Percentiles rank a stretch among this genome's conserved stretches.
Evolutionary conservation across 768 basidiomycete species (phyloP).

Genomic region (Amanita exitialis): DNA sequence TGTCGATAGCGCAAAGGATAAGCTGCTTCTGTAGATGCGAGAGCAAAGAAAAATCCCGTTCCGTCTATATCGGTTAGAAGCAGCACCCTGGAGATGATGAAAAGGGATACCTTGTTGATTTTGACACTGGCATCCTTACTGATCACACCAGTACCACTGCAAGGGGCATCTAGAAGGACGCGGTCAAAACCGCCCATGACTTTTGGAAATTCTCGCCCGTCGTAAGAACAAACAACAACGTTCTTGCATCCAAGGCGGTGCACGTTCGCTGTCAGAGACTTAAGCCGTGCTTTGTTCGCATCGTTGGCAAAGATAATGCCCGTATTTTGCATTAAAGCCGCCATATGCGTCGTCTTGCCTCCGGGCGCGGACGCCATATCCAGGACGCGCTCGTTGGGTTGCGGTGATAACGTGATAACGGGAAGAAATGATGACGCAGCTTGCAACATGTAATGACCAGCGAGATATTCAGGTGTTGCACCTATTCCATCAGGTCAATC

Average conservation of each 20-base stretch:
- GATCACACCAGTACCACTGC: slow-evolving; percentile 97
- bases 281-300: slow-evolving; percentile 87
- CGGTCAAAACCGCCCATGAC: slow-evolving; percentile 98
- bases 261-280: slow-evolving; percentile 93
- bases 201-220: slow-evolving; percentile 95
- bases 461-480: slow-evolving; percentile 97
- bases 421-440: slow-evolving; percentile 99
- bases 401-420: slow-evolving; percentile 89
- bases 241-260: slow-evolving; percentile 98
- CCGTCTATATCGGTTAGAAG: slow-evolving; percentile 45
- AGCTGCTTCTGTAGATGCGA: slow-evolving; percentile 97
- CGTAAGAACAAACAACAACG: slow-evolving; percentile 93
- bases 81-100: background rate
- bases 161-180: slow-evolving; percentile 95
- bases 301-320: slow-evolving; percentile 98
- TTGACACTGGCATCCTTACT: slow-evolving; percentile 97
- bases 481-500: slow-evolving; percentile 29
- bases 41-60: slow-evolving; percentile 92
- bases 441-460: slow-evolving; percentile 99
- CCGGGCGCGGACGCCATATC: slow-evolving; percentile 99
- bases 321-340: slow-evolving; percentile 94
- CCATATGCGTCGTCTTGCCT: slow-evolving; percentile 96
- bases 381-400: slow-evolving; percentile 86
- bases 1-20: slow-evolving; percentile 96
- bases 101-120: slow-evolving; percentile 77